Evolutionary conservation across 2,329 filamentous ascomycete genomes (phyloP), one percentile per base, ranked within the genome.

Genomic region (Penicillium sp.): DNA sequence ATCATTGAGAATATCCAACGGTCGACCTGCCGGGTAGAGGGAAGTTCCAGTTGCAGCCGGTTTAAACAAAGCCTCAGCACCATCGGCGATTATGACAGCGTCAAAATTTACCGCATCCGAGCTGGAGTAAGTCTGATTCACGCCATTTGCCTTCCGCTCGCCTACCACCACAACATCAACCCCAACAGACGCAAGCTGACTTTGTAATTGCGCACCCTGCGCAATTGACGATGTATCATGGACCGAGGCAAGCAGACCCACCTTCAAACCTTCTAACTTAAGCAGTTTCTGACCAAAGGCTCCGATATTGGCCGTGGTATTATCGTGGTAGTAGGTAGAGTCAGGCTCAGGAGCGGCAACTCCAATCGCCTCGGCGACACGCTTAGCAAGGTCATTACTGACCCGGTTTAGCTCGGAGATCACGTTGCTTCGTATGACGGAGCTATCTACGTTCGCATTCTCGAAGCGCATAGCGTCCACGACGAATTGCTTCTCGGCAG

Each of bases 391-490:
- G 63, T 90, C 85, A 69, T 91, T 82, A 70, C 81, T 84, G 65
- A 91, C 77, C 45, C 80, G 81, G 78, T 91, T 91, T 14, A 91
- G 80, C 68, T 91, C 88, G 16, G 77, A 76, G 43, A 91, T 78
- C 1, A 89, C 84, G 60, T 90, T 90, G 63, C 82, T 73, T 73
- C 85, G 86, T 14, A 91, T 84, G 1, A 79, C 66, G 0, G 73
- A 63, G 43, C 83, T 86, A 63, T 79, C 75, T 35, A 91, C 64
- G 14, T 88, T 82, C 27, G 84, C 81, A 0, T 80, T 82, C 75
- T 91, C 89, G 70, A 91, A 90, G 27, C 88, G 85, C 53, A 91
- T 85, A 0, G 87, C 88, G 70, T 91, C 88, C 75, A 91, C 80
- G 39, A 91, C 72, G 68, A 90, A 87, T 67, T 91, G 88, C 70